These are phyloP conservation scores for Plasmodium knowlesi DNA, from an alignment of 169 alveolate species.

Conservation along the genomic window DNA sequence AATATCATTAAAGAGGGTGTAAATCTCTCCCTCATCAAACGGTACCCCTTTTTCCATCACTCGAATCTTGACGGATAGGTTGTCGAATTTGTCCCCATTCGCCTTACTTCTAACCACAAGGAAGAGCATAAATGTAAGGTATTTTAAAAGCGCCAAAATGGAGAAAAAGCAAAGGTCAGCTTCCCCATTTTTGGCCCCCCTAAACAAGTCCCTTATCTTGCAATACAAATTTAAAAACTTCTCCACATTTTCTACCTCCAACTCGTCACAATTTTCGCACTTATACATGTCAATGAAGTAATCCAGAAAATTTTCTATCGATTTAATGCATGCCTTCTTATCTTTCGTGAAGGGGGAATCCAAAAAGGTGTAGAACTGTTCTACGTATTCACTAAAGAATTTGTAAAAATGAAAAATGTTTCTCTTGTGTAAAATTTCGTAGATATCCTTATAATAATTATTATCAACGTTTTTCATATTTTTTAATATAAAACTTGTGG, in stretches of 20 bases:
- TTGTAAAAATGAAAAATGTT: conserved; percentile 60
- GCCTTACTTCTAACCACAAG: conserved; percentile 1
- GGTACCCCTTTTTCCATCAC: not conserved
- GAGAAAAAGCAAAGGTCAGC: not conserved
- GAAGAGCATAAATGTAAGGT: conserved; percentile 26
- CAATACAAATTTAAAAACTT: conserved; percentile 11
- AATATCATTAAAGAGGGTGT: conserved; percentile 12
- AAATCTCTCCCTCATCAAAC: conserved; percentile 6
- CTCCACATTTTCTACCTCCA: conserved; percentile 29
- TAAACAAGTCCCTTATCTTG: conserved; percentile 17
- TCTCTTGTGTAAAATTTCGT: conserved; percentile 35
- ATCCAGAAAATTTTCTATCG: conserved; percentile 18
- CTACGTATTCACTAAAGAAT: conserved; percentile 60
- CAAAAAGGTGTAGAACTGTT: conserved; percentile 39
- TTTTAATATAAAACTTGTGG: conserved; percentile 45
- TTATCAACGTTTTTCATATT: conserved; percentile 24
- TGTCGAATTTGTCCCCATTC: not conserved
- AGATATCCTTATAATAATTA: conserved; percentile 68
- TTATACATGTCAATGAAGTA: conserved; percentile 47
- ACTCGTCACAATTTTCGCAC: conserved; percentile 36
- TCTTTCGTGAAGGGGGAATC: conserved; percentile 36
- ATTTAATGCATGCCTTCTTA: conserved; percentile 42
- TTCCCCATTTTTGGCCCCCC: not conserved
- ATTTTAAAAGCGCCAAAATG: conserved; percentile 46
- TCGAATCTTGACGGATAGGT: not conserved